Base-by-base conservation (phyloP, 345 rosid genomes). In the Syzygium aqueum region DNA sequence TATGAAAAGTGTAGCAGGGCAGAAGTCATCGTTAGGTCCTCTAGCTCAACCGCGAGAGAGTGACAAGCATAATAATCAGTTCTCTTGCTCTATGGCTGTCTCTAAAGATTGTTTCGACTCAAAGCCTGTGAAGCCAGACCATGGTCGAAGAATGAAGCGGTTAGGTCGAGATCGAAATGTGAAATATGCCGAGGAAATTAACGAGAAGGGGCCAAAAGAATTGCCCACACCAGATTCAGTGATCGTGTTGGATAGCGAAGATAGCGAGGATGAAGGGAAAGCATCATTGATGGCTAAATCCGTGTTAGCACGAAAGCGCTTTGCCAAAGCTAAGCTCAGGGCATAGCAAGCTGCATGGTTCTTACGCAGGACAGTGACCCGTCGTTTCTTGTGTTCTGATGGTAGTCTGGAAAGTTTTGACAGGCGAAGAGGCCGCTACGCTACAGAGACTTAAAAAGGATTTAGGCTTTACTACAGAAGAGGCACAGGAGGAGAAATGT, bases 161-260 rank as follows among this genome's bases (percentile, higher is more conserved):
- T 73, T 73, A 0, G 80, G 17, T 73, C 80, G 0, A 19, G 14
- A 73, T 73, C 80, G 0, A 17, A 33, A 73, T 73, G 14, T 33
- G 46, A 9, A 33, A 73, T 33, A 33, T 33, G 80, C 49, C 0
- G 51, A 77, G 85, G 92, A 85, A 88, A 84, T 83, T 86, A 87
- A 88, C 28, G 63, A 85, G 52, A 84, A 86, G 15, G 90, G 50
- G 8, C 9, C 16, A 37, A 94, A 88, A 87, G 94, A 89, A 87
- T 56, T 90, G 85, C 88, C 88, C 27, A 22, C 89, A 85, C 53
- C 90, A 78, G 98, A 94, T 63, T 80, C 91, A 23, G 86, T 92
- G 84, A 92, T 96, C 19, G 97, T 95, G 86, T 88, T 90, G 82
- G 98, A 96, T 88, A 95, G 98, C 65, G 98, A 96, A 89, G 98